Conservation (phyloP, 1,284 basidiomycete species). For the Ceratobasidium papillatum region DNA sequence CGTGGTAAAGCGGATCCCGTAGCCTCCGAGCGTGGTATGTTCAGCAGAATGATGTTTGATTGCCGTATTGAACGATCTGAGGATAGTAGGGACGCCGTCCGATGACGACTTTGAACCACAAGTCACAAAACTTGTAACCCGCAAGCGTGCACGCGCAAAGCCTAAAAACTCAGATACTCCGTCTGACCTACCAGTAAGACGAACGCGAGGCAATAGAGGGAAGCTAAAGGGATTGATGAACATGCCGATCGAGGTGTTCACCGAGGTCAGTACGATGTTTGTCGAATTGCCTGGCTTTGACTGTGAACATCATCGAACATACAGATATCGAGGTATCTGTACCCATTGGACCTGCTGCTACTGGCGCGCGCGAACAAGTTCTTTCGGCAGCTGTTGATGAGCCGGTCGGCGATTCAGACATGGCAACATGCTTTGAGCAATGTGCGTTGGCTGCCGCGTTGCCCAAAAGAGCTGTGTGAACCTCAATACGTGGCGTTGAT, state of each 20-base stretch:
- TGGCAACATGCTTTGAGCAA: slow-evolving; percentile 23
- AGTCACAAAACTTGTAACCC: neutral
- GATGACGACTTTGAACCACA: neutral
- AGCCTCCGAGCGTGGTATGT: neutral
- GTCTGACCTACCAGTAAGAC: neutral
- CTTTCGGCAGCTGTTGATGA: slow-evolving; percentile 25
- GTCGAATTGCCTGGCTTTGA: neutral
- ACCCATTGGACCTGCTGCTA: slow-evolving; percentile 27
- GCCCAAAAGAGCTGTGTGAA: slow-evolving; percentile 33
- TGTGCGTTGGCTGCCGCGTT: slow-evolving; percentile 5
- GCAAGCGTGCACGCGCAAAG: neutral
- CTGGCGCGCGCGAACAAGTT: slow-evolving; percentile 34
- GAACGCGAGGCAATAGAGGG: neutral
- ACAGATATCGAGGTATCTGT: neutral
- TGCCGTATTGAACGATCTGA: neutral
- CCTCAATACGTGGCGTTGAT: slow-evolving; percentile 28
- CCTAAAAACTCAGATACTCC: neutral
- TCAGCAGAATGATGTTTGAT: neutral
- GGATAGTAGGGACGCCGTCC: neutral
- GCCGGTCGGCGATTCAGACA: neutral
- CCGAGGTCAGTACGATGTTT: neutral
- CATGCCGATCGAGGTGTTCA: slow-evolving; percentile 13
- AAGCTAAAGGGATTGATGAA: neutral
- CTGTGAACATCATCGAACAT: neutral
- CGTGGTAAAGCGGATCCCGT: neutral